Evolutionary conservation across 129 eudicot genomes (phyloP).

Genomic region (Silybum marianum): DNA sequence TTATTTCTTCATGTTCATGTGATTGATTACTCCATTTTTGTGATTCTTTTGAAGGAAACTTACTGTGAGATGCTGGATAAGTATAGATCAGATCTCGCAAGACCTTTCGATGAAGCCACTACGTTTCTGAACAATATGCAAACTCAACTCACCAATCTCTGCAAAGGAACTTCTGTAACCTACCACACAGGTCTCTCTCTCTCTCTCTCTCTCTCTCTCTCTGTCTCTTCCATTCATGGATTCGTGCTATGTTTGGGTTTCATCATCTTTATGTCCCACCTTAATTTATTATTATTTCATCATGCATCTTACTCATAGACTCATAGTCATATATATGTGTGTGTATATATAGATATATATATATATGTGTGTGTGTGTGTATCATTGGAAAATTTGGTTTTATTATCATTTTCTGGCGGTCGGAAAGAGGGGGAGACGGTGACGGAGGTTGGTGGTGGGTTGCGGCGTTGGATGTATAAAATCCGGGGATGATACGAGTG

Average conservation of each 20-base stretch:
- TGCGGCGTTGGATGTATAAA: background rate
- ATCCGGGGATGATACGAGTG: background rate
- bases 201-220: background rate
- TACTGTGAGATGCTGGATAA: conserved; percentile 51
- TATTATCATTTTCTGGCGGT: background rate
- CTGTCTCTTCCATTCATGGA: conserved; percentile 21
- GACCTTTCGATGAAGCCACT: conserved; percentile 59
- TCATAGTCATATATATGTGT: background rate
- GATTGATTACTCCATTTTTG: background rate
- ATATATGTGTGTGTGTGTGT: background rate
- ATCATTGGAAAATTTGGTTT: conserved; percentile 2
- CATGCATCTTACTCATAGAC: conserved; percentile 6
- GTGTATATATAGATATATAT: background rate
- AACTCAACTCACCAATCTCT: conserved; percentile 53
- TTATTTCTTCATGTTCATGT: background rate
- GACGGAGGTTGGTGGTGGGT: background rate
- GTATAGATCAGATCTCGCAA: conserved; percentile 56
- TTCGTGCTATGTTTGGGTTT: conserved; percentile 18
- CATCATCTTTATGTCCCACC: conserved; percentile 32
- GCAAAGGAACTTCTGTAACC: conserved; percentile 45
- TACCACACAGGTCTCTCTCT: conserved; percentile 35
- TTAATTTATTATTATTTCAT: conserved; percentile 12
- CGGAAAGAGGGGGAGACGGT: background rate
- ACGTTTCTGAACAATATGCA: conserved; percentile 51
- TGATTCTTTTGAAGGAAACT: conserved; percentile 40